phyloP scores from a whole-genome alignment of 225 moss, liverwort and hornwort genomes.

The Marchantia polymorpha region DNA sequence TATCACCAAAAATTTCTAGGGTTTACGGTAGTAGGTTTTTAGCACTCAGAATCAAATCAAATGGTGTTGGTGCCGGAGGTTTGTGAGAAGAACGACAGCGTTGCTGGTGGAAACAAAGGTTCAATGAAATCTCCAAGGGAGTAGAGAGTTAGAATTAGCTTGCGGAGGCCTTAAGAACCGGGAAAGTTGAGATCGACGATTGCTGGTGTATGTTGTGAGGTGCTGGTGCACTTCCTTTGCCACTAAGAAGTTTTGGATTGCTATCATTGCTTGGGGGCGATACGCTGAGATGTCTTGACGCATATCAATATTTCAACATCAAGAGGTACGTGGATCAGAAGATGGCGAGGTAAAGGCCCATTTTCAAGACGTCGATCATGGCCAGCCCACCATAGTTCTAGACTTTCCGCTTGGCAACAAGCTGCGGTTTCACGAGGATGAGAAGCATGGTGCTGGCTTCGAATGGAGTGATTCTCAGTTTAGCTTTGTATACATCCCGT shows the following conservation, averaged over 20 bases:
- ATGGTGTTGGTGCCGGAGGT: background rate
- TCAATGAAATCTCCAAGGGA: background rate
- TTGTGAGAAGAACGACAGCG: background rate
- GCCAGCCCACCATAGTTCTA: background rate
- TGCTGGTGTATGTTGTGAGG: background rate
- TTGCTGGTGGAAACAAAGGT: background rate
- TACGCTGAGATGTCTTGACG: background rate
- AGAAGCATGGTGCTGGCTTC: background rate
- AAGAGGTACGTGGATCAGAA: background rate
- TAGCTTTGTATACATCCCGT: too few species aligned
- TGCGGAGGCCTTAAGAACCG: background rate
- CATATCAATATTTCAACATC: background rate
- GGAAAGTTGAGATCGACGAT: background rate
- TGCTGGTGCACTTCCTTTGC: too few species aligned
- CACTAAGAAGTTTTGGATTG: too few species aligned
- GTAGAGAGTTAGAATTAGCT: background rate
- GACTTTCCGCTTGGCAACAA: background rate
- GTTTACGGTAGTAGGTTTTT: too few species aligned
- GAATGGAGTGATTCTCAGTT: too few species aligned
- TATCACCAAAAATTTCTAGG: too few species aligned
- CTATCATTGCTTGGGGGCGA: too few species aligned
- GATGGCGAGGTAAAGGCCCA: background rate
- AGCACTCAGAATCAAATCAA: too few species aligned
- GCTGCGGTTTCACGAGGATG: background rate
- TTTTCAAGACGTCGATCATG: background rate